A percentile compares a stretch with the other conserved stretches of the same genome.
phyloP scores from a whole-genome alignment of 1,284 basidiomycete genomes.

The Apiotrichum gracile region DNA sequence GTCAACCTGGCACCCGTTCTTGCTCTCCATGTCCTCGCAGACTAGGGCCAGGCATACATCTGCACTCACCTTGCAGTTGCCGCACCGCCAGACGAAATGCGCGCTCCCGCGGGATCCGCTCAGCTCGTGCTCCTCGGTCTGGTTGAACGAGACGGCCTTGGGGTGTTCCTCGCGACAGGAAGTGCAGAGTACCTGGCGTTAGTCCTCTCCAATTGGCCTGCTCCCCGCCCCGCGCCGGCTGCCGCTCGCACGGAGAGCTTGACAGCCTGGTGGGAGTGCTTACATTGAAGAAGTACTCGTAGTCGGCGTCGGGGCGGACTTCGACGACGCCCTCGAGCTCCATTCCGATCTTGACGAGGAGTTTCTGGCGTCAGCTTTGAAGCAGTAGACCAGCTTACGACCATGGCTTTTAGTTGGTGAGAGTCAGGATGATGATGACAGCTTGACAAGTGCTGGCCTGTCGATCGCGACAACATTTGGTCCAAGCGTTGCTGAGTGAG shows the following conservation, averaged over 20 bases:
- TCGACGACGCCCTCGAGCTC: conserved; percentile 45
- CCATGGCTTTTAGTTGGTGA: conserved; percentile 5
- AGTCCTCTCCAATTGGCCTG: too few relatives aligned
- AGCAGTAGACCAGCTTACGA: not conserved
- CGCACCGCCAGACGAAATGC: conserved; percentile 46
- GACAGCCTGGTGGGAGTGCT: not conserved
- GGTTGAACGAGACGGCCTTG: conserved; percentile 44
- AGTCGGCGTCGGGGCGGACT: conserved; percentile 37
- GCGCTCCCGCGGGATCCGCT: conserved; percentile 44
- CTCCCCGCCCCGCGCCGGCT: too few relatives aligned
- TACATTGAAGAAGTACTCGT: conserved; percentile 46
- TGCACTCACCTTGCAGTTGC: conserved; percentile 43
- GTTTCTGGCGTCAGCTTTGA: conserved; percentile 33
- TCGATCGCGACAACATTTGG: too few relatives aligned
- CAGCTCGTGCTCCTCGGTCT: conserved; percentile 39
- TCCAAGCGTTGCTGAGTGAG: not conserved
- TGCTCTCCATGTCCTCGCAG: too few relatives aligned
- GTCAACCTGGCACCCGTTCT: not conserved
- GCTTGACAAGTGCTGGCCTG: too few relatives aligned
- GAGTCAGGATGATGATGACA: too few relatives aligned
- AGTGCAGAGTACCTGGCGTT: conserved; percentile 40
- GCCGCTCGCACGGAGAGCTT: too few relatives aligned
- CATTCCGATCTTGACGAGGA: conserved; percentile 42
- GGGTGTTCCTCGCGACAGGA: conserved; percentile 44
- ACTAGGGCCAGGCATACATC: not conserved